Evolutionary conservation across 805 yeast genomes (phyloP), one percentile per base, ranked within the genome.

Genomic region (Zygotorulaspora florentina): DNA sequence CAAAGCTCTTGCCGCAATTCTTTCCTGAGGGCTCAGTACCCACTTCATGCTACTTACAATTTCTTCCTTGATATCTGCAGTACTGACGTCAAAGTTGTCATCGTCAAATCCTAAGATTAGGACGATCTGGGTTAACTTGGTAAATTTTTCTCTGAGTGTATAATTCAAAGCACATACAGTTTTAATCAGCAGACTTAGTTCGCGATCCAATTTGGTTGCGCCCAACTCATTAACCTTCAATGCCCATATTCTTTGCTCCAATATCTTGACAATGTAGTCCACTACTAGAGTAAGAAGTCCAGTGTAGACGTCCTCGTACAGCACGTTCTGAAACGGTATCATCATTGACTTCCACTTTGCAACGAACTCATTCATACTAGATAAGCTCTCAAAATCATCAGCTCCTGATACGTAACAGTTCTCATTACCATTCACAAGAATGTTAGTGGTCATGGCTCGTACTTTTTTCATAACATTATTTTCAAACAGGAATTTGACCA

Each of bases 51-150:
- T 53, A 17, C 43, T 52, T 16, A 67, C 70, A 37, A 75, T 70
- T 40, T 73, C 76, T 15, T 74, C 75, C 35, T 63, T 65, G 25
- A 66, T 44, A 35, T 64, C 69, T 9, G 57, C 59, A 7, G 59
- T 58, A n/a, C 51, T 56, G 2, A 57, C 48, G 34, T 62, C 62
- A 39, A 65, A 62, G 46, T 76, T 79, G 42, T 76, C 82, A 48
- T 85, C 90, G 55, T 88, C 96, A 67, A 88, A 75, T 3, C 95
- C 93, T 34, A 89, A 71, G 37, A 88, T 71, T 71, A 87, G 76
- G 16, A 88, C 85, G 35, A 93, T 74, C 62, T 91, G 98, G 0
- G 96, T 88, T 5, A 88, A 80, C 47, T 88, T 73, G 7, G 85
- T 74, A 59, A 91, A 91, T 55, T 79, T 77, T 49, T 87, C 93